Conservation (phyloP, 1,284 basidiomycete genomes). For the Trichosporon sp. region DNA sequence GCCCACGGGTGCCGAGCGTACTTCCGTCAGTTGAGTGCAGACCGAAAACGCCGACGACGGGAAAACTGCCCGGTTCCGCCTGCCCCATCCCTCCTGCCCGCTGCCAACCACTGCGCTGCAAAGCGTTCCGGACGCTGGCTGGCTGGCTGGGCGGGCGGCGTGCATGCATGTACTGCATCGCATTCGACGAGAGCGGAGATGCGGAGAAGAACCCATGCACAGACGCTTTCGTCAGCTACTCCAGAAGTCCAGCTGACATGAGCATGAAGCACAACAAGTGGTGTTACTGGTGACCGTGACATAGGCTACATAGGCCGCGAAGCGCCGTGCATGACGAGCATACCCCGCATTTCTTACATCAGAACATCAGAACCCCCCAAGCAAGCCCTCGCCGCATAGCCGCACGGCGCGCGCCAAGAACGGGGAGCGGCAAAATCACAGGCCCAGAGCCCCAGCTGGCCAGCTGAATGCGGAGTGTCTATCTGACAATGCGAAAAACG, state of each 20-base stretch:
- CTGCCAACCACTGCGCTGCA: too few relatives aligned
- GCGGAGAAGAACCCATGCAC: too few relatives aligned
- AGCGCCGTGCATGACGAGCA: not conserved
- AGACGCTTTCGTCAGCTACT: not conserved
- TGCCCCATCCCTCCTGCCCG: not conserved
- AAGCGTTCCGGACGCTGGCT: too few relatives aligned
- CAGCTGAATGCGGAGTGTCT: not conserved
- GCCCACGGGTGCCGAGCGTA: conserved; percentile 1
- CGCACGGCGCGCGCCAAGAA: not conserved
- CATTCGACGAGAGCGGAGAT: not conserved
- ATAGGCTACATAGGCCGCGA: too few relatives aligned
- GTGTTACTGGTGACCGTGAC: not conserved
- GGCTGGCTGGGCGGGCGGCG: not conserved
- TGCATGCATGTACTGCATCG: not conserved
- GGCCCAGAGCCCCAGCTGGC: not conserved
- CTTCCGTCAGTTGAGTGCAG: not conserved
- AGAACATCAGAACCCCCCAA: too few relatives aligned
- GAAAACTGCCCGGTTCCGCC: conserved; percentile 1
- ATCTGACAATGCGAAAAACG: not conserved
- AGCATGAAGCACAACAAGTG: not conserved
- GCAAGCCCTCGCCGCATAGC: too few relatives aligned
- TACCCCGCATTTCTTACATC: not conserved
- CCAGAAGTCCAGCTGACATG: not conserved
- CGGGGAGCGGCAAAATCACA: not conserved
- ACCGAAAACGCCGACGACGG: conserved; percentile 4